Evolutionary conservation across 176 grass and related monocot species (phyloP).

Genomic region (Miscanthus lutarioriparius): DNA sequence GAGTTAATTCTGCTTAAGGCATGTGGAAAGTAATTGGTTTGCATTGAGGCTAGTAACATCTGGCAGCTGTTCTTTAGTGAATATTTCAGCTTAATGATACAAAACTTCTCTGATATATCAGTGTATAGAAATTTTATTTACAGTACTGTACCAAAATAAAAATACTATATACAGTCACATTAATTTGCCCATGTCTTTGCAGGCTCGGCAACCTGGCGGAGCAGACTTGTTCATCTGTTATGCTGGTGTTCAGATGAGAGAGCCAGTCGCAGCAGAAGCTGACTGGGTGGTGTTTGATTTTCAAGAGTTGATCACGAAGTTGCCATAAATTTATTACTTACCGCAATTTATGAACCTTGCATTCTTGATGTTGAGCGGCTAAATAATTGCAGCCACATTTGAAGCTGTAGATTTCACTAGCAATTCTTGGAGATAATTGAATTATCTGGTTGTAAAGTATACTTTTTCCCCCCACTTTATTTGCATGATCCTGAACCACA

Average conservation of each 20-base stretch:
- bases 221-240: conserved; percentile 88
- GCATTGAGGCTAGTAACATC: neutral
- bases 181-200: conserved; percentile 1
- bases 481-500: neutral
- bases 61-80: neutral
- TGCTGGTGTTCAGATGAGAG: conserved; percentile 83
- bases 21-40: neutral
- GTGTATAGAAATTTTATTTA: neutral
- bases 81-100: neutral
- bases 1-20: neutral
- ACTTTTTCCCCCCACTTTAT: neutral
- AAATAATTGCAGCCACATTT: neutral
- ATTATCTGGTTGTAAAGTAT: conserved; percentile 24
- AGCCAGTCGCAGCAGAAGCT: conserved; percentile 60
- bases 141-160: neutral
- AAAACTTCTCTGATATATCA: neutral
- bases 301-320: conserved; percentile 61
- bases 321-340: conserved; percentile 38
- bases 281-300: conserved; percentile 86
- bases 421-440: neutral
- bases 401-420: neutral
- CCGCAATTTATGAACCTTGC: neutral
- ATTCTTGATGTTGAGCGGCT: neutral
- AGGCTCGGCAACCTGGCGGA: conserved; percentile 79
- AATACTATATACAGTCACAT: neutral